A percentile compares a stretch with the other conserved stretches of the same genome.
Evolutionary conservation across 75 land plant genomes (phyloP).

Genomic region (Picea glauca): DNA sequence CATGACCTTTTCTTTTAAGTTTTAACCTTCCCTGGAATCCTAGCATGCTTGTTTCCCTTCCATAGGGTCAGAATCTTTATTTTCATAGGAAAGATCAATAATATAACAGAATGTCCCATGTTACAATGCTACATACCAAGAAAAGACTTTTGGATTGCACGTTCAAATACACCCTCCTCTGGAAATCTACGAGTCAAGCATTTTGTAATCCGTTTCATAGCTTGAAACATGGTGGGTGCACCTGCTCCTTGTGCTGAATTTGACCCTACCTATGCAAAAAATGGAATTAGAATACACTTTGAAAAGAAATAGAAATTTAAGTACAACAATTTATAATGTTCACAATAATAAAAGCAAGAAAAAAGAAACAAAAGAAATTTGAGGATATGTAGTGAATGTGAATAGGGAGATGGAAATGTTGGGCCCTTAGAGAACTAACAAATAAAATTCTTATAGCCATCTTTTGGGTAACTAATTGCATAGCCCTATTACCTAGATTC

Average conservation of each 20-base stretch:
- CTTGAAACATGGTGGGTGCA: conserved; percentile 94
- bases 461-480: background rate
- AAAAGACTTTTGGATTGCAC: conserved; percentile 84
- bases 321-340: background rate
- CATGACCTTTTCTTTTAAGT: background rate
- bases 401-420: background rate
- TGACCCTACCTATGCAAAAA: conserved; percentile 79
- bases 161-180: conserved; percentile 74
- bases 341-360: background rate
- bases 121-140: conserved; percentile 52
- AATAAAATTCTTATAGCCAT: background rate
- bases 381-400: background rate
- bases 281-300: conserved; percentile 5
- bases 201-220: conserved; percentile 76
- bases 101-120: background rate
- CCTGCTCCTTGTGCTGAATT: conserved; percentile 95
- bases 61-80: background rate
- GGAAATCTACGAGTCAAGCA: conserved; percentile 33
- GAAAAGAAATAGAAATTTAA: background rate
- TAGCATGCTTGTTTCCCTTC: background rate
- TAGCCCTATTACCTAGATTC: background rate
- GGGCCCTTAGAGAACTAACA: background rate
- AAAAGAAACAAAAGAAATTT: background rate
- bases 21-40: background rate
- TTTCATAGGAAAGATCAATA: background rate